These are phyloP conservation scores for Aspergillus japonicus DNA, from an alignment of 2,329 filamentous ascomycete genomes.

Conservation along the genomic window DNA sequence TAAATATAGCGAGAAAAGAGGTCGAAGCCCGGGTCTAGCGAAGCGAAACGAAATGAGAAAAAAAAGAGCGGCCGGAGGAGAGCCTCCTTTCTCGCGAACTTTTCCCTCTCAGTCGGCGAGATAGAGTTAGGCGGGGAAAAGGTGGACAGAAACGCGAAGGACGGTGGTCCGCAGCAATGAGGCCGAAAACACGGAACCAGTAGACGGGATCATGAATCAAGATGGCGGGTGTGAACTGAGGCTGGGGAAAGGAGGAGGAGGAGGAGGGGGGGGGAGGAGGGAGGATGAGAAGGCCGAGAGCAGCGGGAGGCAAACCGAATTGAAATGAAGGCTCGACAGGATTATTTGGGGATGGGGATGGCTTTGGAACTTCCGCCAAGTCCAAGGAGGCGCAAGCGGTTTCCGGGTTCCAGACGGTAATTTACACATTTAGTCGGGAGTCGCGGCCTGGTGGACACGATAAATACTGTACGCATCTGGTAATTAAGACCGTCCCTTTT, in stretches of 20 bases:
- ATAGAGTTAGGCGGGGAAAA: constrained; percentile 32
- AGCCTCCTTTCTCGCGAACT: constrained; percentile 41
- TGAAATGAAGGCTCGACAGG: constrained; percentile 23
- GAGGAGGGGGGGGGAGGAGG: constrained; percentile 23
- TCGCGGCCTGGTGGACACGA: constrained; percentile 8
- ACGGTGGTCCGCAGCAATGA: constrained; percentile 26
- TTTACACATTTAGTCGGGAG: constrained; percentile 20
- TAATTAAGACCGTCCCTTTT: constrained; percentile 8
- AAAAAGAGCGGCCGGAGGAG: constrained; percentile 45
- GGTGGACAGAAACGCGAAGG: constrained; percentile 25
- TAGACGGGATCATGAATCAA: constrained; percentile 33
- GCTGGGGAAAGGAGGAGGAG: constrained; percentile 21
- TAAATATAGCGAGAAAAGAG: constrained; percentile 20
- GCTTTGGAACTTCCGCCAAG: constrained; percentile 33
- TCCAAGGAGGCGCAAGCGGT: constrained; percentile 37
- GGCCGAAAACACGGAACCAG: constrained; percentile 22
- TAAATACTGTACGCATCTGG: constrained; percentile 7
- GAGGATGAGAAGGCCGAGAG: constrained; percentile 19
- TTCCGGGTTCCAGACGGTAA: constrained; percentile 26
- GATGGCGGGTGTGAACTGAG: constrained; percentile 16
- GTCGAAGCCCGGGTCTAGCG: not conserved
- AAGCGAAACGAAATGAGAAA: constrained; percentile 20
- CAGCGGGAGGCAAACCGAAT: constrained; percentile 21
- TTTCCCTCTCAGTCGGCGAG: constrained; percentile 32
- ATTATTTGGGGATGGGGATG: constrained; percentile 31